These are phyloP conservation scores for Acanthamoeba royreba DNA, from an alignment of 208 protist genomes.

Conservation along the genomic window DNA sequence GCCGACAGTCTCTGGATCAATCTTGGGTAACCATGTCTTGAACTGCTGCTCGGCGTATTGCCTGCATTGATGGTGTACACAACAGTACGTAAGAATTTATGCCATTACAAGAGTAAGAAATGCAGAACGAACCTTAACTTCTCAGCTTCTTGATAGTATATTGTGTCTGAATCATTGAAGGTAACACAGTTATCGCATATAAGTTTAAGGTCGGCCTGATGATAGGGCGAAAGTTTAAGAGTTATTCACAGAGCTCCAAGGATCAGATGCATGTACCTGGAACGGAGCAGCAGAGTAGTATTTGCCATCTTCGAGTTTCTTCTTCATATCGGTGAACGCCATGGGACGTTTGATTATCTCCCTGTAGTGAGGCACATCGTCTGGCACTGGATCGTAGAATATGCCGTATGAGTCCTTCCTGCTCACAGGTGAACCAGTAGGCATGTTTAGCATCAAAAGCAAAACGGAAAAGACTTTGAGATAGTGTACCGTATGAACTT, in stretches of 20 bases:
- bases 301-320: neutral
- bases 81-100: too few species aligned
- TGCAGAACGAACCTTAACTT: neutral
- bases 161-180: neutral
- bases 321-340: constrained; percentile 4
- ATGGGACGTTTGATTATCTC: constrained; percentile 8
- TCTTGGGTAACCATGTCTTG: constrained; percentile 10
- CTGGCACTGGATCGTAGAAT: constrained; percentile 9
- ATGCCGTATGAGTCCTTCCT: constrained; percentile 8
- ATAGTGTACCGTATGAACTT: neutral
- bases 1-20: neutral
- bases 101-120: neutral
- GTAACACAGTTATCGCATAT: constrained; percentile 29
- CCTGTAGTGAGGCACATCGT: neutral
- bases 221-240: neutral
- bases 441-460: neutral
- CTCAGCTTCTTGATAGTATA: constrained; percentile 14
- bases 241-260: neutral
- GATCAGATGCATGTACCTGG: neutral
- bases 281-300: neutral
- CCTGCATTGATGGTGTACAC: neutral
- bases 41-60: neutral
- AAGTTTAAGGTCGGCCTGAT: neutral
- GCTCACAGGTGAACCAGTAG: neutral
- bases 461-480: neutral